These are phyloP conservation scores for Fusarium burgessii DNA, from an alignment of 2,329 filamentous ascomycete genomes.

Conservation along the genomic window DNA sequence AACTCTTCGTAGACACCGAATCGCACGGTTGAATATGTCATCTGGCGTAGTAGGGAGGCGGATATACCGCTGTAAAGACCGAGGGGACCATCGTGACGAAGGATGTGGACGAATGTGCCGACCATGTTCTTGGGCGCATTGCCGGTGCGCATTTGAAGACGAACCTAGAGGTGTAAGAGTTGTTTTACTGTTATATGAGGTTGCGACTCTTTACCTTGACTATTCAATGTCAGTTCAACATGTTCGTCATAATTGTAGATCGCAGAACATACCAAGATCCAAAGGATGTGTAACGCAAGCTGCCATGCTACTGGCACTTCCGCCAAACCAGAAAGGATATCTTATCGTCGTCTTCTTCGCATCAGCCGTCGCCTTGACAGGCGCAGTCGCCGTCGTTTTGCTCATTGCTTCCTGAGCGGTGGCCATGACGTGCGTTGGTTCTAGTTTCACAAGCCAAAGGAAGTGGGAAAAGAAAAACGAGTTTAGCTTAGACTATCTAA, in stretches of 20 bases:
- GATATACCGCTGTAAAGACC: constrained; percentile 94
- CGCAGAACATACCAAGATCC: constrained; percentile 78
- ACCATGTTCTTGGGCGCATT: constrained; percentile 84
- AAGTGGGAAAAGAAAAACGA: not conserved
- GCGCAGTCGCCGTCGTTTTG: constrained; percentile 18
- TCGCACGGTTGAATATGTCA: constrained; percentile 95
- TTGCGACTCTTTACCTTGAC: constrained; percentile 59
- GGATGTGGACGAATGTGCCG: constrained; percentile 85
- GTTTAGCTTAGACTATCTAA: constrained; percentile 32
- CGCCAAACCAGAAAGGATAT: constrained; percentile 96
- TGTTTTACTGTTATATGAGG: not conserved
- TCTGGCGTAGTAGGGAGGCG: constrained; percentile 90
- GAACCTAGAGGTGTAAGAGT: constrained; percentile 68
- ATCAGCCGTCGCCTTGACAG: constrained; percentile 47
- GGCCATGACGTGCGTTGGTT: constrained; percentile 36
- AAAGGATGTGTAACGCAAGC: constrained; percentile 93
- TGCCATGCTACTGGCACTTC: constrained; percentile 91
- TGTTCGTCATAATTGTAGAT: constrained; percentile 22
- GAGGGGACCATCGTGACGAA: constrained; percentile 78
- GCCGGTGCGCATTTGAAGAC: constrained; percentile 84
- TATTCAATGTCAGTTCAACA: constrained; percentile 48
- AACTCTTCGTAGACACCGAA: constrained; percentile 97
- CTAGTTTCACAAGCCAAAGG: constrained; percentile 8
- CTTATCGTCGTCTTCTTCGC: constrained; percentile 57
- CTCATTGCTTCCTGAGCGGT: constrained; percentile 30